Base-by-base conservation (phyloP, 2,329 filamentous ascomycete genomes). In the Aspergillus aculeatinus region DNA sequence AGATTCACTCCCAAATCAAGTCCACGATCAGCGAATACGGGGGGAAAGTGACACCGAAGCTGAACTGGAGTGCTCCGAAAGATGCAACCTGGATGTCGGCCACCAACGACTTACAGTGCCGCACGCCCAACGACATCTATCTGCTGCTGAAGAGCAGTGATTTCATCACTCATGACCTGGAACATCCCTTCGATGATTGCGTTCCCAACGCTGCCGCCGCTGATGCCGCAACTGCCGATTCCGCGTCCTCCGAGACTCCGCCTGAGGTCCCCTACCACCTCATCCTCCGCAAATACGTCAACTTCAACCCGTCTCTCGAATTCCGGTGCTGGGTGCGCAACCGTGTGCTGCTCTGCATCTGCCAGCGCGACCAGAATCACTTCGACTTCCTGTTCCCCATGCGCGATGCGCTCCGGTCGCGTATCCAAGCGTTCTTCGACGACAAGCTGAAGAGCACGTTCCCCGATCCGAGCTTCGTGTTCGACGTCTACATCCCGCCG, bases 1-100 rank as follows among this genome's bases (percentile, higher is more conserved):
- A 91, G 39, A 84, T 93, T 2, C 95, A 99, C 75, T 81, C 87
- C 49, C 77, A 84, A 59, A 92, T 99, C 74, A 89, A 88, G 73
- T 81, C 85, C 25, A 90, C 85, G 48, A 97, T 99, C 63, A 77
- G 82, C 12, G 89, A 93, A 68, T 84, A 98, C 1, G 93, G 91
- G 16, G 94, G 94, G 60, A 87, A 88, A 61, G 93, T 96, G 9
- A 88, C 90, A 1, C 95, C 95, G 0, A 99, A 99, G 77, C 81
- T 99, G 51, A 98, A 98, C 79, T 99, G 95, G 95, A 97, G 93
- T 5, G 89, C 92, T 4, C 95, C 95, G 4, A 96, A 97, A 75
- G 95, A 99, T 73, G 95, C 95, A 9, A 91, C 90, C 23, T 97
- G 92, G 89, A 97, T 99, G 76, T 77, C 88, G 77, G 78, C 85